Evolutionary conservation across 768 basidiomycete species (phyloP).

Genomic region (Collybia mongolica): DNA sequence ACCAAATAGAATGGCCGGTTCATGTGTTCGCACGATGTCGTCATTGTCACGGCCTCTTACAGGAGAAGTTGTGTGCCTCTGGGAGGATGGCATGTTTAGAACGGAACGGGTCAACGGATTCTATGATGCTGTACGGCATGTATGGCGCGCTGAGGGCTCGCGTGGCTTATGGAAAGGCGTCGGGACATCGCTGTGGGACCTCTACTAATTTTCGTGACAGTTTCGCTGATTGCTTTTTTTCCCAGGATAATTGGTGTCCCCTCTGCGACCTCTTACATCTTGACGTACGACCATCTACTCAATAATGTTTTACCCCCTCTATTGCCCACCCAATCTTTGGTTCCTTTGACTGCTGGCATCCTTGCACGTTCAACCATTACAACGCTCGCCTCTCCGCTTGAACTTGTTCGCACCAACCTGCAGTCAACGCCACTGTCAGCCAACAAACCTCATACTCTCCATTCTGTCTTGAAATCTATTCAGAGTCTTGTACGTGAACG

Average conservation of each 20-base stretch:
- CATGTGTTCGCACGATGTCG: slow-evolving; percentile 77
- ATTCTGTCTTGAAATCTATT: slow-evolving; percentile 69
- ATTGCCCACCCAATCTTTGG: slow-evolving; percentile 47
- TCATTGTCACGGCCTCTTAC: slow-evolving; percentile 59
- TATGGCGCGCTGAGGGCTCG: slow-evolving; percentile 78
- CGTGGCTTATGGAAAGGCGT: slow-evolving; percentile 94
- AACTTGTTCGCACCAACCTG: slow-evolving; percentile 90
- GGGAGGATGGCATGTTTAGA: slow-evolving; percentile 70
- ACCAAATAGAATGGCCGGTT: slow-evolving; percentile 42
- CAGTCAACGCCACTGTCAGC: slow-evolving; percentile 82
- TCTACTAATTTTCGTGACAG: not conserved
- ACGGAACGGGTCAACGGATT: slow-evolving; percentile 82
- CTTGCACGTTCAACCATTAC: slow-evolving; percentile 80
- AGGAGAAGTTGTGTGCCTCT: slow-evolving; percentile 73
- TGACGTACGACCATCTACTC: slow-evolving; percentile 89
- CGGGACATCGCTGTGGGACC: slow-evolving; percentile 81
- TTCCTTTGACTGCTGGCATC: slow-evolving; percentile 82
- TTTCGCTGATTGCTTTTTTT: slow-evolving; percentile 9
- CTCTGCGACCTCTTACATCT: slow-evolving; percentile 89
- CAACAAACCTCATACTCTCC: slow-evolving; percentile 70
- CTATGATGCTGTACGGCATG: slow-evolving; percentile 78
- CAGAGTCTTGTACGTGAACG: slow-evolving; percentile 55
- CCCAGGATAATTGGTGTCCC: slow-evolving; percentile 86
- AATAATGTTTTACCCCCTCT: slow-evolving; percentile 60
- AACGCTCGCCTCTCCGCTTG: slow-evolving; percentile 80